Evolutionary conservation across 768 basidiomycete species (phyloP), one percentile per base, ranked within the genome.

Genomic region (Lactarius psammicola): DNA sequence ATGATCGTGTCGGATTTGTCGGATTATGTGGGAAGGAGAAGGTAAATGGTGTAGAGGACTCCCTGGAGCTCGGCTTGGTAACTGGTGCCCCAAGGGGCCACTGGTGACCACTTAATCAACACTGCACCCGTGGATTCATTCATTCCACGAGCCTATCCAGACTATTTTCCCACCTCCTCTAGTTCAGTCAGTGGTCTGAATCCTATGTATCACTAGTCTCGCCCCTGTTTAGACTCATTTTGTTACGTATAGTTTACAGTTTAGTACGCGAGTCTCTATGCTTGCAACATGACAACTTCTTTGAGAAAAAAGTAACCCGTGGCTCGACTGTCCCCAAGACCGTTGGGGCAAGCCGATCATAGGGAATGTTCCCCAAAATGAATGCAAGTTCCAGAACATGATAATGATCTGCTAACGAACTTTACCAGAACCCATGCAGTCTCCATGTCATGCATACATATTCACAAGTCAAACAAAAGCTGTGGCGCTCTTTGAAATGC

Each of bases 41-140:
- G 60, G 71, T 73, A 2, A 78, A 80, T 15, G 78, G 74, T 20
- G 77, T 80, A 13, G 83, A 85, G 57, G 79, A 81, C 65, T 80
- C 81, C 59, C 68, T 85, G 59, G 85, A 86, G 70, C 76, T 86
- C 26, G 85, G 85, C 34, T 84, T 85, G 71, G 71, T 76, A 59
- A 70, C 69, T 23, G 80, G 78, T 13, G 74, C 79, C 30, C 69
- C 77, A 44, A 75, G 78, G n/a, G 84, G 85, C 8, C 84, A 85
- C 71, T 85, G 85, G 85, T 86, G 68, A 78, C 68, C 20, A 17
- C 18, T 38, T 44, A 23, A 36, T 49, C 15, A 20, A 54, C 49
- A 40, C 44, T 56, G 13, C 33, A 18, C 55, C 59, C 38, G 7
- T 28, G 9, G 18, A 53, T 55, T 46, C 31, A 13, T 60, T 40